These are phyloP conservation scores for Umbelopsis vinacea DNA, from an alignment of 192 early-diverging fungal species.

Conservation along the genomic window DNA sequence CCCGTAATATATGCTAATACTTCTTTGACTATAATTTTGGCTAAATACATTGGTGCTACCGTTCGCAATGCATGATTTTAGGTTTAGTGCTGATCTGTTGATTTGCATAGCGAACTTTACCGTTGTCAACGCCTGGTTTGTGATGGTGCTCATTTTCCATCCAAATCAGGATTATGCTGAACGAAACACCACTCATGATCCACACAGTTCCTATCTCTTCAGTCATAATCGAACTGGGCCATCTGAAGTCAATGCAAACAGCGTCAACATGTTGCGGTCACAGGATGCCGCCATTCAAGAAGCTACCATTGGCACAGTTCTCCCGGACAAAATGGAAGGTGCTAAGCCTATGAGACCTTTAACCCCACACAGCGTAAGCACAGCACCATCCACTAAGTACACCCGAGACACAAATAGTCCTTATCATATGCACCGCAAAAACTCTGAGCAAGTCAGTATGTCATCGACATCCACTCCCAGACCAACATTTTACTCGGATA, in stretches of 20 bases:
- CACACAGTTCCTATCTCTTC: constrained; percentile 1
- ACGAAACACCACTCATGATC: neutral
- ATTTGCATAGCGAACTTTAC: constrained; percentile 27
- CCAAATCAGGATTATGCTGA: constrained; percentile 15
- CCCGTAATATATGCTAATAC: neutral
- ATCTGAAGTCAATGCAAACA: neutral
- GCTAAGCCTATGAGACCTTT: constrained; percentile 7
- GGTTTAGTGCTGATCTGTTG: constrained; percentile 14
- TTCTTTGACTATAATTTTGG: neutral
- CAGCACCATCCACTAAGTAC: neutral
- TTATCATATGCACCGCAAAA: neutral
- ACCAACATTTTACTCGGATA: neutral
- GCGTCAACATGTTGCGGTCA: neutral
- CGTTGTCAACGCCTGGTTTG: constrained; percentile 26
- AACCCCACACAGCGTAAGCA: neutral
- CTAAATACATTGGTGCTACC: neutral
- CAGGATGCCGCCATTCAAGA: neutral
- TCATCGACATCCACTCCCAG: neutral
- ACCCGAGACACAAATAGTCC: neutral
- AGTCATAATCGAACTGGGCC: neutral
- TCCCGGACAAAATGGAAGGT: constrained; percentile 10
- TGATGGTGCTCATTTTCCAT: constrained; percentile 29
- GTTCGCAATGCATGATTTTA: neutral
- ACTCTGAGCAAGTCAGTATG: constrained; percentile 9
- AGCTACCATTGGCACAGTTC: neutral